phyloP scores from a whole-genome alignment of 1,284 basidiomycete genomes.

The Sporisorium scitamineum region DNA sequence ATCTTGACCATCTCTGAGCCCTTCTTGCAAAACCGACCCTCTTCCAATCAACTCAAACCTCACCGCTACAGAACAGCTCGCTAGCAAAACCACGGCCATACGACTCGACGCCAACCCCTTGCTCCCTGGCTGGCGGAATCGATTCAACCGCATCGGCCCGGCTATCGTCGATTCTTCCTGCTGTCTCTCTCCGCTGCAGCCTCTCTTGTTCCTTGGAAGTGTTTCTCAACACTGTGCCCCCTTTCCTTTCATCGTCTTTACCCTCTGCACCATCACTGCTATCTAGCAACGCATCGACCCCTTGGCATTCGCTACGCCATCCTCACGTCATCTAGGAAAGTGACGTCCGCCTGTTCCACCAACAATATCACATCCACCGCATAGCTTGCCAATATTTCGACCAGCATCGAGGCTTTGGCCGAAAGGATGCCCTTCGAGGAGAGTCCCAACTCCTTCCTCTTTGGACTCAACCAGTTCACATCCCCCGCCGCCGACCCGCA shows the following conservation, averaged over 20 bases:
- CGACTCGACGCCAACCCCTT: slow-evolving; percentile 10
- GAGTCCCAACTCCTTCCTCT: slow-evolving; percentile 61
- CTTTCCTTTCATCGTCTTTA: neutral
- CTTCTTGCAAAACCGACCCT: neutral
- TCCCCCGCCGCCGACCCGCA: slow-evolving; percentile 42
- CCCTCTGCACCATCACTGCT: slow-evolving; percentile 5
- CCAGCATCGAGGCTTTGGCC: slow-evolving; percentile 15
- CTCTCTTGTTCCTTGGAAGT: neutral
- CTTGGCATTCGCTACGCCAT: neutral
- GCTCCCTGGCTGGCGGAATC: slow-evolving; percentile 1
- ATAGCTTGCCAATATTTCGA: neutral
- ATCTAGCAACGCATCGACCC: neutral
- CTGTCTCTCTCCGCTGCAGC: neutral
- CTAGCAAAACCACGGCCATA: neutral
- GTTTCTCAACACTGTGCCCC: too few relatives aligned
- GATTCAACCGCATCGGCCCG: slow-evolving; percentile 21
- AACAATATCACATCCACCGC: neutral
- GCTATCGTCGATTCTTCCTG: slow-evolving; percentile 22
- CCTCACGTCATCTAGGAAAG: neutral
- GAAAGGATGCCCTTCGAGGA: slow-evolving; percentile 54
- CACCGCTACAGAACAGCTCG: neutral
- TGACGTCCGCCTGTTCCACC: neutral
- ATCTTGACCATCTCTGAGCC: slow-evolving; percentile 26
- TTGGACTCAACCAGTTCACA: slow-evolving; percentile 63
- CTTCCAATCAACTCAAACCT: neutral